Evolutionary conservation across 73 alveolate genomes (phyloP).

Genomic region (Breviolum minutum): DNA sequence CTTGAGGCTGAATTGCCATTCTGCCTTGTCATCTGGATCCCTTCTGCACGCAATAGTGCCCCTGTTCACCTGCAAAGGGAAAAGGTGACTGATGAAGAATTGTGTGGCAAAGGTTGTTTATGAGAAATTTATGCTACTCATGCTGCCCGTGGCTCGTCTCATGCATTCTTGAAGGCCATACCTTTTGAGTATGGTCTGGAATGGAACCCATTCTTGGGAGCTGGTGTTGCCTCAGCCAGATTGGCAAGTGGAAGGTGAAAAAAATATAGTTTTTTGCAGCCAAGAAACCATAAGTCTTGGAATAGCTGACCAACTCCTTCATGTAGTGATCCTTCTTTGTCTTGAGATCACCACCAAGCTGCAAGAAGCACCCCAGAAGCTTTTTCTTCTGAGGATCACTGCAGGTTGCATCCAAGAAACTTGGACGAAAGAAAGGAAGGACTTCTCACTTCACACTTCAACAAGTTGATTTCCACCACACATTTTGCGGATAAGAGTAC

Average conservation of each 20-base stretch:
- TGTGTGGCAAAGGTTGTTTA: not conserved
- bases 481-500: no score
- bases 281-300: not conserved
- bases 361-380: not conserved
- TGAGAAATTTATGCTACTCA: no score
- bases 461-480: no score
- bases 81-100: not conserved
- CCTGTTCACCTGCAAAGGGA: not conserved
- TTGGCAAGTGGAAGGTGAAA: not conserved
- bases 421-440: no score
- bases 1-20: slow-evolving; percentile 4
- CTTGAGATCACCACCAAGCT: not conserved
- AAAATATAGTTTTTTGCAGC: not conserved
- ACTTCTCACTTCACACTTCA: no score
- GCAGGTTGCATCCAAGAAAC: no score
- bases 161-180: not conserved
- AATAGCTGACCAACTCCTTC: not conserved
- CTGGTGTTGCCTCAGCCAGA: not conserved
- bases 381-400: not conserved
- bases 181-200: not conserved
- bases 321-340: not conserved
- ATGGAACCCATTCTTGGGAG: slow-evolving; percentile 18
- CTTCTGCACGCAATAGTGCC: not conserved
- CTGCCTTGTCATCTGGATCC: not conserved
- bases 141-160: not conserved